Evolutionary conservation across 169 alveolate species (phyloP).

Genomic region (Theileria equi): DNA sequence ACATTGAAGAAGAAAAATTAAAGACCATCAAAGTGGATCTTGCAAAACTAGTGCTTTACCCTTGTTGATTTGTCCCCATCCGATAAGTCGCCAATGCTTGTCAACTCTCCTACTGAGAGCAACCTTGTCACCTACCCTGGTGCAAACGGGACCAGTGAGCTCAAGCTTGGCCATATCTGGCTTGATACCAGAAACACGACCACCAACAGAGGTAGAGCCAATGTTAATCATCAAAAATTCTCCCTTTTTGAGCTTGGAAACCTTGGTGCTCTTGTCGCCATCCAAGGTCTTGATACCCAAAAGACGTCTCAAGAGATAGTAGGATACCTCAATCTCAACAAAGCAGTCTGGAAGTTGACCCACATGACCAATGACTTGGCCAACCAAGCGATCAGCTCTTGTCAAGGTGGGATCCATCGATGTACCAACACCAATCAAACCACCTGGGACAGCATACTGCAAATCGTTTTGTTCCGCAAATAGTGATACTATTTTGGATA

Average conservation of each 20-base stretch:
- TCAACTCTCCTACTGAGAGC: slow-evolving; percentile 97
- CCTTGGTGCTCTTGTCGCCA: slow-evolving; percentile 86
- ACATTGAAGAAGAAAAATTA: too few species aligned
- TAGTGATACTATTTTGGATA: slow-evolving; percentile 85
- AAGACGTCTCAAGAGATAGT: slow-evolving; percentile 83
- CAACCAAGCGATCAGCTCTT: slow-evolving; percentile 95
- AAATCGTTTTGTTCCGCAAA: slow-evolving; percentile 96
- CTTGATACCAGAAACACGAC: slow-evolving; percentile 89
- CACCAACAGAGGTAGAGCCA: slow-evolving; percentile 96
- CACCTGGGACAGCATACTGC: slow-evolving; percentile 98
- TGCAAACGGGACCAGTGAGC: slow-evolving; percentile 89
- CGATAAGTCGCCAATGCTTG: slow-evolving; percentile 96
- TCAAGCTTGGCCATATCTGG: slow-evolving; percentile 88
- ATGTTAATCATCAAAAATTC: slow-evolving; percentile 96
- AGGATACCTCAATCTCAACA: slow-evolving; percentile 89
- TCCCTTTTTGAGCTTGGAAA: slow-evolving; percentile 91
- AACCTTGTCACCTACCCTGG: slow-evolving; percentile 93
- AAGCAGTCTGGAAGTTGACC: slow-evolving; percentile 92
- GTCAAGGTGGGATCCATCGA: slow-evolving; percentile 96
- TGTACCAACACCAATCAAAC: slow-evolving; percentile 94
- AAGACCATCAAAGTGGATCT: too few species aligned
- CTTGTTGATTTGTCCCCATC: slow-evolving; percentile 93
- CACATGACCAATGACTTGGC: slow-evolving; percentile 95
- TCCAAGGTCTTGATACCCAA: slow-evolving; percentile 86
- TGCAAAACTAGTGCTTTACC: slow-evolving; percentile 79